phyloP scores from a whole-genome alignment of 495 filamentous ascomycete genomes.

The Xylaria intraflava region DNA sequence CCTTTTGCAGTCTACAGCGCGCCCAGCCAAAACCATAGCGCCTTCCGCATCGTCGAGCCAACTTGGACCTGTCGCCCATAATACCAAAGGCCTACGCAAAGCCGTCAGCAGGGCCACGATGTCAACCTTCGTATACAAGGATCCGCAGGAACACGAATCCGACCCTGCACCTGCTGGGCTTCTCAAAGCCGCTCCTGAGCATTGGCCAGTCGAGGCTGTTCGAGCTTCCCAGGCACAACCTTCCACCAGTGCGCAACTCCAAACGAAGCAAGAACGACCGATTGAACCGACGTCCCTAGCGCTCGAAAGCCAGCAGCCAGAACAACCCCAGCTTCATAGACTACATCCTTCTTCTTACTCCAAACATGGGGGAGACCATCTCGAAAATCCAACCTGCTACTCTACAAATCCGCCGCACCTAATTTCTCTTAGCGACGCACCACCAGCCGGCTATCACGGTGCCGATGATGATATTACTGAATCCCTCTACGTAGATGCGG shows the following conservation, averaged over 20 bases:
- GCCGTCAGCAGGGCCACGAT: constrained; percentile 30
- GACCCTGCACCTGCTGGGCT: background rate
- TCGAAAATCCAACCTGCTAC: background rate
- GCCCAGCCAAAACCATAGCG: constrained; percentile 48
- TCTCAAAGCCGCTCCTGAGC: background rate
- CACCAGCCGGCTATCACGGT: background rate
- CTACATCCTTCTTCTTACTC: background rate
- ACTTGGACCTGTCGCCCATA: constrained; percentile 16
- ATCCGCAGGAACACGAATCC: constrained; percentile 30
- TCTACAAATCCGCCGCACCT: background rate
- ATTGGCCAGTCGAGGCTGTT: background rate
- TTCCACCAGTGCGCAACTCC: background rate
- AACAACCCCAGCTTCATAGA: background rate
- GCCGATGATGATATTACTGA: constrained; percentile 30
- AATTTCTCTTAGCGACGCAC: background rate
- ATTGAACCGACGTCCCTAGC: background rate
- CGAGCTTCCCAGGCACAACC: constrained; percentile 2
- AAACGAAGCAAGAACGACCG: constrained; percentile 3
- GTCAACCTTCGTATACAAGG: constrained; percentile 61
- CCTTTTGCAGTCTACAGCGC: constrained; percentile 59
- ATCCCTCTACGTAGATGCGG: constrained; percentile 37
- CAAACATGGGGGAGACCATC: background rate
- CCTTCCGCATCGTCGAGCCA: constrained; percentile 43
- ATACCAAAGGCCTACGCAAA: constrained; percentile 23
- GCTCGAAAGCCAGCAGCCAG: background rate